Percentiles rank a stretch among this genome's conserved stretches.
phyloP scores from a whole-genome alignment of 2,329 filamentous ascomycete species.

The Leptographium procerum region DNA sequence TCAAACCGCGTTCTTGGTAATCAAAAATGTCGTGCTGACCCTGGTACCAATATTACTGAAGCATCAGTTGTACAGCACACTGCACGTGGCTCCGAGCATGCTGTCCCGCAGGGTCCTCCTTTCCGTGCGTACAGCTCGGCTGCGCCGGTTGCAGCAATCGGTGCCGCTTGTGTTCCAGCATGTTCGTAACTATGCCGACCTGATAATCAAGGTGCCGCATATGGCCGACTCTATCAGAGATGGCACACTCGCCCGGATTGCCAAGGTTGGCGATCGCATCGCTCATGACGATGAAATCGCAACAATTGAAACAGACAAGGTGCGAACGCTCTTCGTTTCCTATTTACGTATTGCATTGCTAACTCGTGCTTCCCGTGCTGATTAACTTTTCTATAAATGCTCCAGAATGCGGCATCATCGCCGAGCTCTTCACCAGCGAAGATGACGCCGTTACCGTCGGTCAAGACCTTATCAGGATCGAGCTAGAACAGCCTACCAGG shows the following conservation, averaged over 20 bases:
- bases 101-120: slow-evolving; percentile 25
- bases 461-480: slow-evolving; percentile 78
- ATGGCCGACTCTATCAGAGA: slow-evolving; percentile 99
- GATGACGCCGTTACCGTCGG: slow-evolving; percentile 93
- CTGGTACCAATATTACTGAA: too few species aligned
- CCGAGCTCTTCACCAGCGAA: slow-evolving; percentile 81
- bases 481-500: too few species aligned
- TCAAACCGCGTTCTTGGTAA: too few species aligned
- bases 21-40: too few species aligned
- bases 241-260: slow-evolving; percentile 91
- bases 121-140: slow-evolving; percentile 16
- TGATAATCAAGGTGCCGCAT: slow-evolving; percentile 82
- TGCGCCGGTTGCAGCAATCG: slow-evolving; percentile 27
- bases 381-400: slow-evolving; percentile 97
- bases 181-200: slow-evolving; percentile 61
- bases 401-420: slow-evolving; percentile 79
- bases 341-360: too few species aligned
- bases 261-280: slow-evolving; percentile 86
- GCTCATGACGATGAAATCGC: slow-evolving; percentile 96
- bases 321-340: too few species aligned
- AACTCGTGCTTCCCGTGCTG: slow-evolving; percentile 29
- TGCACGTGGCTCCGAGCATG: too few species aligned
- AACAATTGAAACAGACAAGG: slow-evolving; percentile 98
- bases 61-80: too few species aligned
- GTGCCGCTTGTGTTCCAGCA: slow-evolving; percentile 42